Conservation (phyloP, 768 basidiomycete genomes). For the Mycena chlorophos region DNA sequence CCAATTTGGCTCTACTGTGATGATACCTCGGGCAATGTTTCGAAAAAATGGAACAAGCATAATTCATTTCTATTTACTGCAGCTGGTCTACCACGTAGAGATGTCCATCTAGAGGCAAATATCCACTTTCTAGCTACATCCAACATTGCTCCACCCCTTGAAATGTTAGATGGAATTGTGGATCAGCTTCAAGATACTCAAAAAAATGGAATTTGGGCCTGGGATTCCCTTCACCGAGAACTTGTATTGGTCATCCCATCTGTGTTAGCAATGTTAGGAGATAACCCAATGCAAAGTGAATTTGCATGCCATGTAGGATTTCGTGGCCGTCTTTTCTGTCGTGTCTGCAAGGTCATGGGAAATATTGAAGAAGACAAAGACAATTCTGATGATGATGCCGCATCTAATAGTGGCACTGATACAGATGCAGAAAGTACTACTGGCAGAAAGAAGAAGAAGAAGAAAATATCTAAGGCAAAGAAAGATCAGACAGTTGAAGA, state of each 20-base stretch:
- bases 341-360: conserved; percentile 35
- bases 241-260: conserved; percentile 30
- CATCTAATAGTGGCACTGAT: conserved; percentile 5
- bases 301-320: conserved; percentile 46
- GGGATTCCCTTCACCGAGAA: conserved; percentile 33
- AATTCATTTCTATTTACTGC: conserved; percentile 26
- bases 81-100: conserved; percentile 15
- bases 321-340: conserved; percentile 40
- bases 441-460: neutral
- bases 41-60: conserved; percentile 29
- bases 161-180: conserved; percentile 32
- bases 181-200: conserved; percentile 23
- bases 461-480: neutral
- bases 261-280: conserved; percentile 38
- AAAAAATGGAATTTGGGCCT: conserved; percentile 38
- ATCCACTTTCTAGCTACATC: conserved; percentile 25
- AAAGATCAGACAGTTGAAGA: neutral
- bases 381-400: too few species aligned
- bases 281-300: conserved; percentile 51
- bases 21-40: conserved; percentile 33
- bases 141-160: conserved; percentile 30
- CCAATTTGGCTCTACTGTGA: conserved; percentile 31
- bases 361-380: conserved; percentile 15
- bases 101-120: conserved; percentile 9
- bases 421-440: neutral